Base-by-base conservation (phyloP, 2,329 filamentous ascomycete genomes). In the Penicillium paneum region DNA sequence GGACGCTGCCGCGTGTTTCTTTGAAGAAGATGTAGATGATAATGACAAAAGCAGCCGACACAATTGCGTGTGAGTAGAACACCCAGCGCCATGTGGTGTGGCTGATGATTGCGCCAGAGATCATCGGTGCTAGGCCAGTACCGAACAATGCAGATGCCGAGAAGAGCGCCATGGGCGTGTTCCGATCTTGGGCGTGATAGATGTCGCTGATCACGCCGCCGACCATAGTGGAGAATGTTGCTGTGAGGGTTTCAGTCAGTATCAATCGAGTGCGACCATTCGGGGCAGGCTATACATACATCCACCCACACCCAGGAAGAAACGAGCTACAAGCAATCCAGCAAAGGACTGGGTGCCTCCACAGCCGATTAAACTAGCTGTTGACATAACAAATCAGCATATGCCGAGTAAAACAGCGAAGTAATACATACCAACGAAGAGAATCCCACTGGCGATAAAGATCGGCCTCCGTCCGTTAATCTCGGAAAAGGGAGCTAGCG, bases 201-300 rank as follows among this genome's bases (percentile, higher is more conserved):
- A 96, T 83, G 67, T 97, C 92, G 47, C 88, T 88, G 38, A 97
- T 87, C 4, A 97, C 89, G 3, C 92, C 92, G n/a, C 92, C 92
- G 0, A 96, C 88, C 81, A 96, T 92, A 21, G 90, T 94, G 41
- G 88, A 91, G 68, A 95, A 96, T 0, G 82, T 85, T 32, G 69
- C 73, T 76, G 24, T 28, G 19, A 24, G 17, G 10, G 5, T 15
- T 13, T 4, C 21, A 35, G 44, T 52, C 11, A 48, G 24, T 41
- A 26, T 15, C 7, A 19, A 3, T 21, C 6, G 15, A 5, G 15
- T 10, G 5, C 2, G 26, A 26, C 1, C 19, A 24, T 13, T 11
- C 2, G 64, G 13, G 3, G 10, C 3, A 21, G 36, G 38, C 7
- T 58, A 70, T 15, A 78, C 78, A 81, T 85, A 45, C 86, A 91